Percentiles rank a stretch among this genome's conserved stretches.
phyloP scores from a whole-genome alignment of 2,329 filamentous ascomycete species.

The Colletotrichum shisoi region DNA sequence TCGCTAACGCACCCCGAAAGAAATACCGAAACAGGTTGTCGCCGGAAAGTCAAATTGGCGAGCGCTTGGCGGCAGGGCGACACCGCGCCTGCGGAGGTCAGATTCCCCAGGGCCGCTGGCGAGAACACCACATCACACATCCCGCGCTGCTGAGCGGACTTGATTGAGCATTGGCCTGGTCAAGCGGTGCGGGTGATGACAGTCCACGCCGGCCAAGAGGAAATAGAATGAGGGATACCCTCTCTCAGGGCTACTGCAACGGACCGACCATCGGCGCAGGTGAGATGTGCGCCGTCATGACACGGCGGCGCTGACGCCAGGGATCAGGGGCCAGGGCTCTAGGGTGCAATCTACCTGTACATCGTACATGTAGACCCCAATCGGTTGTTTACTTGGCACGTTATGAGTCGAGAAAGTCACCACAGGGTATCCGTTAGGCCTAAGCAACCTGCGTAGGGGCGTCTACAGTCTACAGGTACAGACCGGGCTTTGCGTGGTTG shows the following conservation, averaged over 20 bases:
- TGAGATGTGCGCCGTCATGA: not conserved
- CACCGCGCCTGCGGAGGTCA: constrained; percentile 3
- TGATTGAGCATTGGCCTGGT: not conserved
- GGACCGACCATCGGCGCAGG: constrained; percentile 13
- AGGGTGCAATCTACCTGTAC: not conserved
- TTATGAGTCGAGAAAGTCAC: not conserved
- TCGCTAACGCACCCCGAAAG: constrained; percentile 4
- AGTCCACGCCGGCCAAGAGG: not conserved
- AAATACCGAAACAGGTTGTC: constrained; percentile 16
- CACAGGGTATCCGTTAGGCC: not conserved
- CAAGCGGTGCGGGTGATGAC: not conserved
- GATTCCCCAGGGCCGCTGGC: not conserved
- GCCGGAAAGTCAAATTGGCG: constrained; percentile 21
- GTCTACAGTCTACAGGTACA: not conserved
- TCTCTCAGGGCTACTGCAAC: not conserved
- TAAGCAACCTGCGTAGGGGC: not conserved
- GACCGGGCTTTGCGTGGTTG: constrained; percentile 25
- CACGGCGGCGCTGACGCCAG: constrained; percentile 20
- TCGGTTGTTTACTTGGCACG: not conserved
- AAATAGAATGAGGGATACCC: not conserved
- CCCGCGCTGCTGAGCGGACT: not conserved
- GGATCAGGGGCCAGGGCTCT: constrained; percentile 18
- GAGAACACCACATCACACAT: not conserved
- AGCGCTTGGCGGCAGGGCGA: constrained; percentile 30
- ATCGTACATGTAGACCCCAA: not conserved